Conservation (phyloP, 2,329 filamentous ascomycete genomes). For the Zymoseptoria tritici region DNA sequence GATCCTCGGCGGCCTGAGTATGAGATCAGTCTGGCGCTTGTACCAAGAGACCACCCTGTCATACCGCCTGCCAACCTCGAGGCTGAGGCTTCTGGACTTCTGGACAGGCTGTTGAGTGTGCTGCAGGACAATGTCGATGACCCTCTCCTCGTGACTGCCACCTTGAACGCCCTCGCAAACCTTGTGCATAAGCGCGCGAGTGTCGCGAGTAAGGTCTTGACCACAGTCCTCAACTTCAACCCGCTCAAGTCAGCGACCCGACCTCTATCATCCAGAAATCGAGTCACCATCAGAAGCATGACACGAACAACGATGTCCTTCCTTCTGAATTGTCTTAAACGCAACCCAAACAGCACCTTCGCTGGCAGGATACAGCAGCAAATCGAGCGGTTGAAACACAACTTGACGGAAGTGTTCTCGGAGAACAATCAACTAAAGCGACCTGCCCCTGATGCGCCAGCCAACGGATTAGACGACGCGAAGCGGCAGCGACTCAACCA, state of each 20-base stretch:
- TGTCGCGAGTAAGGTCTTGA: conserved; percentile 77
- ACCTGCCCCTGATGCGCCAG: conserved; percentile 60
- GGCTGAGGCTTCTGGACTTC: conserved; percentile 81
- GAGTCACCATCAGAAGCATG: conserved; percentile 84
- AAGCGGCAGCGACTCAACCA: conserved; percentile 70
- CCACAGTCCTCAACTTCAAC: conserved; percentile 82
- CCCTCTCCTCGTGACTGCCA: conserved; percentile 80
- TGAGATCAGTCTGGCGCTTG: conserved; percentile 79
- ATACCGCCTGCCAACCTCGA: conserved; percentile 76
- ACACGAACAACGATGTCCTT: conserved; percentile 85
- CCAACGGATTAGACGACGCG: conserved; percentile 63
- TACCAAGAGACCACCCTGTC: conserved; percentile 74
- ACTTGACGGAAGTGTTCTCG: conserved; percentile 70
- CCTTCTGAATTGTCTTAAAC: conserved; percentile 73
- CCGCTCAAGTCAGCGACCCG: conserved; percentile 64
- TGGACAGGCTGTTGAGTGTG: conserved; percentile 78
- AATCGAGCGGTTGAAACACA: conserved; percentile 72
- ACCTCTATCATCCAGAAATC: conserved; percentile 52
- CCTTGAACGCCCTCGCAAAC: conserved; percentile 77
- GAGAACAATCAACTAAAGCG: conserved; percentile 65
- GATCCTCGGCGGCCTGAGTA: conserved; percentile 77
- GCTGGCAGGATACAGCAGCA: conserved; percentile 75
- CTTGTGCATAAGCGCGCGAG: conserved; percentile 74
- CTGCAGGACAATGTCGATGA: conserved; percentile 82
- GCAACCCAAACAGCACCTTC: conserved; percentile 73